Evolutionary conservation across 768 basidiomycete genomes (phyloP).

Genomic region (Amanita polypyramis): DNA sequence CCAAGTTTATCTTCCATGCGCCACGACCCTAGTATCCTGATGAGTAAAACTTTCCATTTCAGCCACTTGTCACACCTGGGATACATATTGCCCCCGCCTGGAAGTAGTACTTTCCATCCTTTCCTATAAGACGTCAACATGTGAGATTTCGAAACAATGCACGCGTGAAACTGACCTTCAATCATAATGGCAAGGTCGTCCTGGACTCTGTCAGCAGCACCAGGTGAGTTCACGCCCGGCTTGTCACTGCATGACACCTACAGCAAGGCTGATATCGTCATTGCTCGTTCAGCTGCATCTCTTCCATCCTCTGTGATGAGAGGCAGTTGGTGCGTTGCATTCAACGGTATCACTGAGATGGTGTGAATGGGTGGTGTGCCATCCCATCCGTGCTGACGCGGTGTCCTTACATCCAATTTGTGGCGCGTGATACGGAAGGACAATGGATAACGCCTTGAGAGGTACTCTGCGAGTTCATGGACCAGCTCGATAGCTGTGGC

Average conservation of each 20-base stretch:
- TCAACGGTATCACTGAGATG: constrained; percentile 40
- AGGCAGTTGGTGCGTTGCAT: constrained; percentile 40
- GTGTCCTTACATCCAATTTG: constrained; percentile 9
- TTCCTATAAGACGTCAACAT: constrained; percentile 24
- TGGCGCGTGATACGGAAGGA: constrained; percentile 43
- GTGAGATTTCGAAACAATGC: background rate
- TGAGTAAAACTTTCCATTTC: background rate
- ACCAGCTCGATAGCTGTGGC: constrained; percentile 50
- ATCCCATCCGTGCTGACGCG: constrained; percentile 25
- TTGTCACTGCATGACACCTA: constrained; percentile 24
- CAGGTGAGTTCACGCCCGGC: background rate
- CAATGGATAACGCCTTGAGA: constrained; percentile 49
- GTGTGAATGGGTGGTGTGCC: constrained; percentile 38
- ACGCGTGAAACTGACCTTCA: constrained; percentile 29
- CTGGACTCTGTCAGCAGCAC: constrained; percentile 29
- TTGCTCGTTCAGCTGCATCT: constrained; percentile 36
- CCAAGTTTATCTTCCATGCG: constrained; percentile 70
- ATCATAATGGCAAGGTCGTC: constrained; percentile 53
- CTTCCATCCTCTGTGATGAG: constrained; percentile 22
- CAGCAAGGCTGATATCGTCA: constrained; percentile 54
- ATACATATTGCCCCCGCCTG: constrained; percentile 64
- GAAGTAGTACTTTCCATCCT: constrained; percentile 63
- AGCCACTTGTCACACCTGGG: constrained; percentile 30
- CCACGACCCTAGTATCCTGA: constrained; percentile 51
- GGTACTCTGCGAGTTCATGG: constrained; percentile 59